Conservation (phyloP, 768 basidiomycete species). For the Lepiota venenata region DNA sequence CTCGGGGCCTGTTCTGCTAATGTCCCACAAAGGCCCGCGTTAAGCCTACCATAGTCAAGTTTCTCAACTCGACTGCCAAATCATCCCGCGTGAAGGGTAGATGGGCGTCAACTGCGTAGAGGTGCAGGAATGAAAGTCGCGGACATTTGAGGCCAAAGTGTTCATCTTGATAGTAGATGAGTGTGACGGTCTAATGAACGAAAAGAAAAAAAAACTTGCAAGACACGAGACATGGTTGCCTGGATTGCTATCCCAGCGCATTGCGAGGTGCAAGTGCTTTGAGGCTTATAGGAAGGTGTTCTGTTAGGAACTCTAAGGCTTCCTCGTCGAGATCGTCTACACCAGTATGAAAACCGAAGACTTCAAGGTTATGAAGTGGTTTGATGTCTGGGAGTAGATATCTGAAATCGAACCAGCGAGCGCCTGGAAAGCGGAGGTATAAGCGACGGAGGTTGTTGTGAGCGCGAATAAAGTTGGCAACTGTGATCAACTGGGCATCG, state of each 20-base stretch:
- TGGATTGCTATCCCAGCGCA: constrained; percentile 26
- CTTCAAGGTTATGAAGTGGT: constrained; percentile 26
- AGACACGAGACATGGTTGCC: constrained; percentile 22
- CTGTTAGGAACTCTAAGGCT: constrained; percentile 21
- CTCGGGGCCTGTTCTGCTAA: constrained; percentile 28
- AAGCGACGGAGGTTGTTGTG: constrained; percentile 26
- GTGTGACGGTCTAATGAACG: background rate
- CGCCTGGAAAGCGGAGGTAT: constrained; percentile 30
- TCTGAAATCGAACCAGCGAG: constrained; percentile 18
- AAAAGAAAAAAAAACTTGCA: constrained; percentile 18
- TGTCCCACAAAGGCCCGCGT: constrained; percentile 35
- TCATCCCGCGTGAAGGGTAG: constrained; percentile 32
- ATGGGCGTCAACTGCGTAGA: constrained; percentile 28
- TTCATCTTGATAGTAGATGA: constrained; percentile 18
- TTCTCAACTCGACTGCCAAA: constrained; percentile 28
- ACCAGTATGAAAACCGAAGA: constrained; percentile 38
- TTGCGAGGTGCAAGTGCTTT: constrained; percentile 33
- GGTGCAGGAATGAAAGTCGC: constrained; percentile 32
- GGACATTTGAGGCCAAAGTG: constrained; percentile 23
- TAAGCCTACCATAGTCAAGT: constrained; percentile 31
- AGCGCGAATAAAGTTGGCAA: constrained; percentile 29
- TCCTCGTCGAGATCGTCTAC: constrained; percentile 19
- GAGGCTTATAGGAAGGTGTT: constrained; percentile 24
- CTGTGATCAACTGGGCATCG: constrained; percentile 16
- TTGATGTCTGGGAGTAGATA: constrained; percentile 23